phyloP scores from a whole-genome alignment of 306 rosid species.

The Argentina anserina region DNA sequence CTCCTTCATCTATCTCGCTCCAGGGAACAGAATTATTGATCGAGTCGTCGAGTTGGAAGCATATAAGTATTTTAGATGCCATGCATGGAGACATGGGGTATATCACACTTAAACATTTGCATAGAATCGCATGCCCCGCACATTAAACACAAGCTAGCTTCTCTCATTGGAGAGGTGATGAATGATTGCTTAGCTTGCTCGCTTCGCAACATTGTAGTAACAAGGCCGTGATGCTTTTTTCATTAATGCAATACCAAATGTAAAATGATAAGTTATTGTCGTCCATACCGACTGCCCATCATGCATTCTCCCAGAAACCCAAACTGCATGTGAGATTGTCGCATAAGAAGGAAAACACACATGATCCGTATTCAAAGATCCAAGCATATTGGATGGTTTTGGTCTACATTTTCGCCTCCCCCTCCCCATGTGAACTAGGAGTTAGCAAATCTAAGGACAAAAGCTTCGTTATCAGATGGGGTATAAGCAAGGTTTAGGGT shows the following conservation, averaged over 20 bases:
- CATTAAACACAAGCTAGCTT: not conserved
- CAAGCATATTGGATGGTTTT: constrained; percentile 32
- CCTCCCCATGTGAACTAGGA: constrained; percentile 49
- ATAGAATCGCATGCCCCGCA: not conserved
- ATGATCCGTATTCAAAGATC: not conserved
- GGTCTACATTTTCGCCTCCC: constrained; percentile 31
- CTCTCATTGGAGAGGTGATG: not conserved
- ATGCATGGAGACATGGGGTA: not conserved
- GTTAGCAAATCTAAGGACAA: not conserved
- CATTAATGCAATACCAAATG: not conserved
- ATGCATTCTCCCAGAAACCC: constrained; percentile 18
- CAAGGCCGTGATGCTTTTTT: not conserved
- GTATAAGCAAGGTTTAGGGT: not conserved
- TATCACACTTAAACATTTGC: not conserved
- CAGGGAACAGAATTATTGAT: not conserved
- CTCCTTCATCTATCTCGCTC: not conserved
- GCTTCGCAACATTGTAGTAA: not conserved
- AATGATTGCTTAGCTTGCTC: not conserved
- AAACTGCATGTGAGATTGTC: constrained; percentile 58
- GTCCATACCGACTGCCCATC: constrained; percentile 20
- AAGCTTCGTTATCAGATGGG: constrained; percentile 7
- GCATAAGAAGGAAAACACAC: constrained; percentile 36
- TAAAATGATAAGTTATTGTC: constrained; percentile 14
- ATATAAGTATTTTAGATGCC: not conserved
- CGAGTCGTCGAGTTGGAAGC: not conserved